Percentiles rank a stretch among this genome's conserved stretches.
Conservation (phyloP, 1,139 yeast genomes). For the Lodderomyces parapsilosis region DNA sequence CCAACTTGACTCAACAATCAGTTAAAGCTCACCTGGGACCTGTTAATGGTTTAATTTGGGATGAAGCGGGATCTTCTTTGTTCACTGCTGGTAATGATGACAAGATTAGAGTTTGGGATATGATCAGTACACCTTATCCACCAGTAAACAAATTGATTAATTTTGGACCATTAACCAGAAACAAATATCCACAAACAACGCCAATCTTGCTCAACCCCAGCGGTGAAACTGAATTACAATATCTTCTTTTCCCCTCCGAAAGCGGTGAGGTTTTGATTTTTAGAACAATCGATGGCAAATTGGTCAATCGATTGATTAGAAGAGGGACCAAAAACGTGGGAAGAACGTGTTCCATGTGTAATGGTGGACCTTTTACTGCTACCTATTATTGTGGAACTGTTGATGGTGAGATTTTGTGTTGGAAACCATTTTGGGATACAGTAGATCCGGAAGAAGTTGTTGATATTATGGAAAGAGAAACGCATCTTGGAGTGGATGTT, state of each 20-base stretch:
- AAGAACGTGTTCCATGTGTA: constrained; percentile 51
- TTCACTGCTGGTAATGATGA: constrained; percentile 76
- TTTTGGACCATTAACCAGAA: constrained; percentile 76
- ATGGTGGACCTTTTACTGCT: constrained; percentile 44
- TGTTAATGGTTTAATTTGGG: constrained; percentile 75
- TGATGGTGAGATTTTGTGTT: constrained; percentile 55
- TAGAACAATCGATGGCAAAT: constrained; percentile 62
- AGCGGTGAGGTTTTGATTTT: constrained; percentile 73
- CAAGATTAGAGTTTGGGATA: constrained; percentile 72
- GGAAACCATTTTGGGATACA: constrained; percentile 42
- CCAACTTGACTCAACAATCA: constrained; percentile 27
- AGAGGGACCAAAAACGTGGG: constrained; percentile 31
- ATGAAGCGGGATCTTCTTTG: constrained; percentile 57
- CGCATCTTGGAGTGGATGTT: constrained; percentile 14
- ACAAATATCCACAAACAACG: constrained; percentile 52
- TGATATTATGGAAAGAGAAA: constrained; percentile 6
- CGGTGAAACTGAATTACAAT: constrained; percentile 51
- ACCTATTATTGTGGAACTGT: constrained; percentile 53
- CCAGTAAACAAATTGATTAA: constrained; percentile 63
- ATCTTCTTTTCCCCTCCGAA: constrained; percentile 72
- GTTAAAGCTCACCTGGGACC: constrained; percentile 72
- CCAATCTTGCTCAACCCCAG: constrained; percentile 46
- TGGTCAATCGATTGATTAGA: constrained; percentile 50
- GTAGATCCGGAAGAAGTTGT: constrained; percentile 17
- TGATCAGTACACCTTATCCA: constrained; percentile 44